Evolutionary conservation across 169 alveolate species (phyloP).

Genomic region (Cryptosporidium parvum): DNA sequence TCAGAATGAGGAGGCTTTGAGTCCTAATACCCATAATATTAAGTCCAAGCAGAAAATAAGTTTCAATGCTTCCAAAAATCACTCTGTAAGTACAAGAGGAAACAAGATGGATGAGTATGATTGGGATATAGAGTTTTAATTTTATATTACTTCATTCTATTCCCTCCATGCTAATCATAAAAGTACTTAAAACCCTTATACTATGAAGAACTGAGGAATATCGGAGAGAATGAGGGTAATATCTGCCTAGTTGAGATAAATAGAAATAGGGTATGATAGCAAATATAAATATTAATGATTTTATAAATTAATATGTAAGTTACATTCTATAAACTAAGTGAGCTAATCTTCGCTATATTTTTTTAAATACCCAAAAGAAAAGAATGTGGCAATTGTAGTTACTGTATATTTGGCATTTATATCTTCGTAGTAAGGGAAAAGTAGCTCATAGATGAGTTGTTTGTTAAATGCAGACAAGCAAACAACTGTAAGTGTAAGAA

Average conservation of each 20-base stretch:
- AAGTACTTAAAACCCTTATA: too few relatives aligned
- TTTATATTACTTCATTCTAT: too few relatives aligned
- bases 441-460: constrained; percentile 64
- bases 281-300: background rate
- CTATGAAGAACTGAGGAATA: too few relatives aligned
- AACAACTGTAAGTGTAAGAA: constrained; percentile 41
- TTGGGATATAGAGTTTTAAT: constrained; percentile 67
- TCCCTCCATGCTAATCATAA: too few relatives aligned
- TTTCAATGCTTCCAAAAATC: background rate
- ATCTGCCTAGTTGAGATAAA: background rate
- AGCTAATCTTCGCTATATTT: constrained; percentile 17
- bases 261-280: background rate
- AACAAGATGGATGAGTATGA: constrained; percentile 37
- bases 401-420: constrained; percentile 42
- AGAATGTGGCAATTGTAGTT: constrained; percentile 52
- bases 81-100: background rate
- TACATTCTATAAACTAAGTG: background rate
- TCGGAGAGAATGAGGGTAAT: background rate
- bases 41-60: background rate
- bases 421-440: constrained; percentile 67
- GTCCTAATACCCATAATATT: background rate
- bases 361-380: constrained; percentile 52
- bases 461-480: constrained; percentile 72
- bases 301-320: background rate
- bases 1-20: background rate